These are phyloP conservation scores for Aspergillus carlsbadensis DNA, from an alignment of 495 filamentous ascomycete species.

Conservation along the genomic window DNA sequence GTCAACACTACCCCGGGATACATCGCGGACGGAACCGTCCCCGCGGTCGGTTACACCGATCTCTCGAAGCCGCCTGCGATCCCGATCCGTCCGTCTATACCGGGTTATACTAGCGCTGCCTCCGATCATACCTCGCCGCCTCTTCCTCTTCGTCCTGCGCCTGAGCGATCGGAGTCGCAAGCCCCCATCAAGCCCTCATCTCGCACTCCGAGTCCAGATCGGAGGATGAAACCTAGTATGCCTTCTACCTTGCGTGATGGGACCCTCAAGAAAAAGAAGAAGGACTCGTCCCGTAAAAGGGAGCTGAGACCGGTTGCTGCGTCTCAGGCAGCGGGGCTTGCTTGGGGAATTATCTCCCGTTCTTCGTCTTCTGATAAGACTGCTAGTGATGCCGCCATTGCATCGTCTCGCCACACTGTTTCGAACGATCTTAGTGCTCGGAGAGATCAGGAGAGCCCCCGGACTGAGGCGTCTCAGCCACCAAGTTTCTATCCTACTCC, in stretches of 20 bases:
- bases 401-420: conserved; percentile 32
- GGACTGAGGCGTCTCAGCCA: conserved; percentile 4
- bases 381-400: conserved; percentile 35
- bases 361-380: conserved; percentile 32
- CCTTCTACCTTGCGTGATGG: conserved; percentile 74
- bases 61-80: conserved; percentile 69
- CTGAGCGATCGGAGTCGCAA: conserved; percentile 38
- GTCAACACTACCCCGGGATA: conserved; percentile 46
- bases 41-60: conserved; percentile 73
- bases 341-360: conserved; percentile 66
- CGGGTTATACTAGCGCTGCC: conserved; percentile 39
- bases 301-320: conserved; percentile 59
- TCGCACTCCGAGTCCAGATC: conserved; percentile 78
- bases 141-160: conserved; percentile 27
- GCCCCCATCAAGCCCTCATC: conserved; percentile 49
- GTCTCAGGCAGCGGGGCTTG: conserved; percentile 85
- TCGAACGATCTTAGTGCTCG: conserved; percentile 27
- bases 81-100: conserved; percentile 55
- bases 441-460: conserved; percentile 24
- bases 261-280: conserved; percentile 60
- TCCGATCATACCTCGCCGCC: conserved; percentile 39
- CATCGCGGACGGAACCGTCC: conserved; percentile 80
- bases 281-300: conserved; percentile 33
- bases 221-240: conserved; percentile 63
- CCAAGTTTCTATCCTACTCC: conserved; percentile 14